Percentiles rank a stretch among this genome's conserved stretches.
These are phyloP conservation scores for Fusarium goolgardi DNA, from an alignment of 2,329 filamentous ascomycete species.

Conservation along the genomic window DNA sequence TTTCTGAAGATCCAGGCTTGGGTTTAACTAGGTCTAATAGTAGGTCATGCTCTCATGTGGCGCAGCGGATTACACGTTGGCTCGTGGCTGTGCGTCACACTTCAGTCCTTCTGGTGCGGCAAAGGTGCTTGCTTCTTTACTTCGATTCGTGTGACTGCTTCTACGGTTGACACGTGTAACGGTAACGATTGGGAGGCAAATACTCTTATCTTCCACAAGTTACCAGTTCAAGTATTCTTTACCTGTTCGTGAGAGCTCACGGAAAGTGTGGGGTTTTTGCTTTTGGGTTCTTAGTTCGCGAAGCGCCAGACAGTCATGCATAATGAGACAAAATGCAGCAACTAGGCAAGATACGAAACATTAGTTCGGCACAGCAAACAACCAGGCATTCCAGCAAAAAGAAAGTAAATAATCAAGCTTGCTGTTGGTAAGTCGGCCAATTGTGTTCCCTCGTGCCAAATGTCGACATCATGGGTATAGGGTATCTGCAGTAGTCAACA, in stretches of 20 bases:
- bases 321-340: not conserved
- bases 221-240: not conserved
- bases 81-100: constrained; percentile 23
- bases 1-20: not conserved
- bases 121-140: not conserved
- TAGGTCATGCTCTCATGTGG: constrained; percentile 25
- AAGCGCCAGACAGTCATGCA: not conserved
- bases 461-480: not conserved
- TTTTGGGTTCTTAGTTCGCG: not conserved
- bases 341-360: not conserved
- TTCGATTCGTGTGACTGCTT: constrained; percentile 2
- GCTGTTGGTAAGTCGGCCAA: too few relatives aligned
- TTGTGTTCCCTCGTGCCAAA: not conserved
- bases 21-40: not conserved
- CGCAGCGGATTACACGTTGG: constrained; percentile 16
- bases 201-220: not conserved
- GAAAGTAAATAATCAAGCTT: not conserved
- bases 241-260: not conserved
- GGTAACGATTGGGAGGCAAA: constrained; percentile 16
- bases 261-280: not conserved
- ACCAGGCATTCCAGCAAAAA: not conserved
- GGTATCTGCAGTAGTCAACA: not conserved
- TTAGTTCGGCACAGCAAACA: not conserved
- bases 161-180: constrained; percentile 30
- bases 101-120: constrained; percentile 1